A percentile compares a stretch with the other conserved stretches of the same genome.
phyloP scores from a whole-genome alignment of 2,329 filamentous ascomycete genomes.

The Pseudocercospora ulei region DNA sequence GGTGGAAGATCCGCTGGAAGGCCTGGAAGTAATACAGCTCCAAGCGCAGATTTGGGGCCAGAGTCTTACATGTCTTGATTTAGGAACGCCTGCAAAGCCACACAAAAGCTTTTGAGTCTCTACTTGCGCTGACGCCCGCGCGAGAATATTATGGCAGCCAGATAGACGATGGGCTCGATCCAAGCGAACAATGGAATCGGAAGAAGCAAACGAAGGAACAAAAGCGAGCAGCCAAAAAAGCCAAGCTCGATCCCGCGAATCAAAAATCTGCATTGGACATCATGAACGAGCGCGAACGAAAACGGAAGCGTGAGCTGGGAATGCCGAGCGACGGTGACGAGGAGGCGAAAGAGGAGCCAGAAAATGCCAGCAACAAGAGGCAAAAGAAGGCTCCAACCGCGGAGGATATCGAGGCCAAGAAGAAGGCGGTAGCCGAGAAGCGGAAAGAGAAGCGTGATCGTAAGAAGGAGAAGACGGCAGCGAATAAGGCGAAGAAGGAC shows the following conservation, averaged over 20 bases:
- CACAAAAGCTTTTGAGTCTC: slow-evolving; percentile 71
- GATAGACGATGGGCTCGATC: slow-evolving; percentile 55
- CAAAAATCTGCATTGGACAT: slow-evolving; percentile 87
- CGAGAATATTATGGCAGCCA: slow-evolving; percentile 65
- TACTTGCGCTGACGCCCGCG: slow-evolving; percentile 78
- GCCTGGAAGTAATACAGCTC: slow-evolving; percentile 14
- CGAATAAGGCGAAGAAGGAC: slow-evolving; percentile 36
- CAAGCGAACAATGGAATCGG: slow-evolving; percentile 79
- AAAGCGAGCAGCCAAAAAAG: slow-evolving; percentile 68
- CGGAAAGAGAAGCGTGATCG: slow-evolving; percentile 37
- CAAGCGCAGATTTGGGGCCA: background rate
- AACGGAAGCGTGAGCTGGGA: slow-evolving; percentile 61
- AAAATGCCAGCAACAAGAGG: slow-evolving; percentile 38
- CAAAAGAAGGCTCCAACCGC: slow-evolving; percentile 35
- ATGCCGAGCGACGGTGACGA: slow-evolving; percentile 39
- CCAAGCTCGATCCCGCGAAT: slow-evolving; percentile 84
- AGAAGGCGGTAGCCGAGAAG: slow-evolving; percentile 38
- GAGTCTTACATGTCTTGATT: slow-evolving; percentile 5
- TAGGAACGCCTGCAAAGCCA: slow-evolving; percentile 48
- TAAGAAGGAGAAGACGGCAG: slow-evolving; percentile 40
- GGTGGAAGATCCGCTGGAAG: slow-evolving; percentile 22
- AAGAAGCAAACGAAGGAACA: slow-evolving; percentile 95
- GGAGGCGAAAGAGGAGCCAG: slow-evolving; percentile 33
- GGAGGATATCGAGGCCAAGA: slow-evolving; percentile 27
- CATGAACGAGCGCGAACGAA: slow-evolving; percentile 71